Evolutionary conservation across 805 yeast genomes (phyloP).

Genomic region (Jamesozyma spencerorum): DNA sequence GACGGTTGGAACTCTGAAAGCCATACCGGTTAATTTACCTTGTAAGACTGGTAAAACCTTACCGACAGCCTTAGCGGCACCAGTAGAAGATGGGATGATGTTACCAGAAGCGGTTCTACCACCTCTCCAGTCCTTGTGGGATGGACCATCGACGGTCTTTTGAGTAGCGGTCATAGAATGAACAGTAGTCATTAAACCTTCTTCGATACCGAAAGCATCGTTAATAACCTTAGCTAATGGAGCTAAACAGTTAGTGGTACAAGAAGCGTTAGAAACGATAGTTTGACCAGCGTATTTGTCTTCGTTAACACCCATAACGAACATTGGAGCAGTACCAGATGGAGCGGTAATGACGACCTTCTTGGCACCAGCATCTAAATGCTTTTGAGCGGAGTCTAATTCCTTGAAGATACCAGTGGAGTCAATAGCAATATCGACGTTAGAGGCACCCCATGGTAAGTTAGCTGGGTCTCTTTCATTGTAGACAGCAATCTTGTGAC

Average conservation of each 20-base stretch:
- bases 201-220: slow-evolving; percentile 59
- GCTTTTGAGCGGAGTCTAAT: slow-evolving; percentile 56
- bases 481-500: slow-evolving; percentile 41
- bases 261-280: slow-evolving; percentile 62
- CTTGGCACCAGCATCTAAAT: slow-evolving; percentile 67
- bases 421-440: slow-evolving; percentile 58
- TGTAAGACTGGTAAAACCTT: slow-evolving; percentile 62
- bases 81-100: slow-evolving; percentile 68
- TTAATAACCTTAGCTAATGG: slow-evolving; percentile 63
- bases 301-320: slow-evolving; percentile 62
- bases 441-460: slow-evolving; percentile 59
- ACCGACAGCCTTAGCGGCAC: slow-evolving; percentile 74
- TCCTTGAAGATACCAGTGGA: slow-evolving; percentile 68
- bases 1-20: slow-evolving; percentile 66
- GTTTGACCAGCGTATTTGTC: slow-evolving; percentile 48
- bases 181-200: slow-evolving; percentile 69
- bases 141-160: slow-evolving; percentile 69
- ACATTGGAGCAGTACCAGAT: slow-evolving; percentile 65
- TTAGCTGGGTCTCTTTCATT: slow-evolving; percentile 60
- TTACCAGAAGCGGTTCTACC: slow-evolving; percentile 70
- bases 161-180: slow-evolving; percentile 67
- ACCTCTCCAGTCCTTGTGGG: slow-evolving; percentile 76
- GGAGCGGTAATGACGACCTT: slow-evolving; percentile 67
- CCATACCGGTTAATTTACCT: slow-evolving; percentile 68
- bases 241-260: slow-evolving; percentile 69